phyloP scores from a whole-genome alignment of 768 basidiomycete species.

The Termitomyces sp. region DNA sequence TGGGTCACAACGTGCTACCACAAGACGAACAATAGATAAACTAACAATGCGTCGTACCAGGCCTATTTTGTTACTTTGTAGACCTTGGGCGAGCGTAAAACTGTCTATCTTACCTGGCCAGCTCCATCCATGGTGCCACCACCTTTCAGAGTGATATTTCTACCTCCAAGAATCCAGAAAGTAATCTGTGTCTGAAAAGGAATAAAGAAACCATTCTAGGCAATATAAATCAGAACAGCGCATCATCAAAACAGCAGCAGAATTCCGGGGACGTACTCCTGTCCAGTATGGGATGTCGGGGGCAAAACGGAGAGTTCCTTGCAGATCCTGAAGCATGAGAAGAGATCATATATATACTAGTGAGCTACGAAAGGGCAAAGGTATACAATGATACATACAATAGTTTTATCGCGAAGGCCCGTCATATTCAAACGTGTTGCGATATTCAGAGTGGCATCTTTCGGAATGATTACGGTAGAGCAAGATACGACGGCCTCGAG shows the following conservation, averaged over 20 bases:
- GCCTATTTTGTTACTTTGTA: constrained; percentile 25
- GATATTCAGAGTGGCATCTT: constrained; percentile 46
- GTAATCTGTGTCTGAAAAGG: constrained; percentile 51
- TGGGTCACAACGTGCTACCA: not conserved
- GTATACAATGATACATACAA: constrained; percentile 47
- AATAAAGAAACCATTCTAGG: constrained; percentile 47
- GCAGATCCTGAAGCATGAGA: constrained; percentile 27
- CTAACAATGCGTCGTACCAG: constrained; percentile 54
- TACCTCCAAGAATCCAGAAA: constrained; percentile 53
- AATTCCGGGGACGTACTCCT: constrained; percentile 29
- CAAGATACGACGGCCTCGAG: constrained; percentile 38
- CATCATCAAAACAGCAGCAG: not conserved
- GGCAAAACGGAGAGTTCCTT: constrained; percentile 49
- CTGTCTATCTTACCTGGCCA: constrained; percentile 43
- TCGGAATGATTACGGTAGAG: constrained; percentile 39
- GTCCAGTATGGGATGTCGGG: constrained; percentile 53
- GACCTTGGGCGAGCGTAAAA: not conserved
- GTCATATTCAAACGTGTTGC: constrained; percentile 52
- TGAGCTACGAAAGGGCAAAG: not conserved
- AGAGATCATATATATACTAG: not conserved
- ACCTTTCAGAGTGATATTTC: constrained; percentile 45
- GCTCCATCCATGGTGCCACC: constrained; percentile 64
- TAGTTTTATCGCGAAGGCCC: constrained; percentile 41
- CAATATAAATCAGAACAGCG: not conserved
- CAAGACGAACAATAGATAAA: not conserved